Evolutionary conservation across 208 protist species (phyloP).

Genomic region (Trichomonas vaginalis): DNA sequence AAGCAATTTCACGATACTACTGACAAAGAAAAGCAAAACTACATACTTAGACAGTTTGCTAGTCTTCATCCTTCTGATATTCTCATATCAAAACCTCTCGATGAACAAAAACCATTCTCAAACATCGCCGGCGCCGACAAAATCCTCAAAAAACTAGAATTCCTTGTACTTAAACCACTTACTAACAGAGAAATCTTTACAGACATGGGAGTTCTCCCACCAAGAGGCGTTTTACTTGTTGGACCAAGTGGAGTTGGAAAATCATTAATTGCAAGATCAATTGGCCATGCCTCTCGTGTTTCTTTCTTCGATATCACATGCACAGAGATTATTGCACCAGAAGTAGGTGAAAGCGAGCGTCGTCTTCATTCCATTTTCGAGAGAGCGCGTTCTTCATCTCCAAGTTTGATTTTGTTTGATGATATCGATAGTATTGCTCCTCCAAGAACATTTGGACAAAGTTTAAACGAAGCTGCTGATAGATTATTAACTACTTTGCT

Average conservation of each 20-base stretch:
- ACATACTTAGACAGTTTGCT: background rate
- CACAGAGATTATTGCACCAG: background rate
- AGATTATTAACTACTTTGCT: background rate
- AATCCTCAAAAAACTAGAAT: background rate
- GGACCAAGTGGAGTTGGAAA: background rate
- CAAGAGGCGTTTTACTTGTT: background rate
- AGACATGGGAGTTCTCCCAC: background rate
- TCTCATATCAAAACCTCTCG: background rate
- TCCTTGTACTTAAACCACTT: background rate
- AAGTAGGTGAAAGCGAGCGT: background rate
- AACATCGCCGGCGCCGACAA: background rate
- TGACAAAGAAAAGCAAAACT: background rate
- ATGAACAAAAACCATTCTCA: background rate
- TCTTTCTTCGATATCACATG: background rate
- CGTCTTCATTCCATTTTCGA: background rate
- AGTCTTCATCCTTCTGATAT: background rate
- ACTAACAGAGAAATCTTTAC: background rate
- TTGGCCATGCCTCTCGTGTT: background rate
- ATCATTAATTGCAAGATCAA: background rate
- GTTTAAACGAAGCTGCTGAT: background rate
- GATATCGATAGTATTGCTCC: conserved; percentile 8
- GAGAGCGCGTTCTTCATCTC: background rate
- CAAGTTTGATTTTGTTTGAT: background rate
- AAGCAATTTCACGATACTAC: background rate
- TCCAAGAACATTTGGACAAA: background rate